Conservation (phyloP, 108 stramenopile species). For the Fragilariopsis cylindrus region DNA sequence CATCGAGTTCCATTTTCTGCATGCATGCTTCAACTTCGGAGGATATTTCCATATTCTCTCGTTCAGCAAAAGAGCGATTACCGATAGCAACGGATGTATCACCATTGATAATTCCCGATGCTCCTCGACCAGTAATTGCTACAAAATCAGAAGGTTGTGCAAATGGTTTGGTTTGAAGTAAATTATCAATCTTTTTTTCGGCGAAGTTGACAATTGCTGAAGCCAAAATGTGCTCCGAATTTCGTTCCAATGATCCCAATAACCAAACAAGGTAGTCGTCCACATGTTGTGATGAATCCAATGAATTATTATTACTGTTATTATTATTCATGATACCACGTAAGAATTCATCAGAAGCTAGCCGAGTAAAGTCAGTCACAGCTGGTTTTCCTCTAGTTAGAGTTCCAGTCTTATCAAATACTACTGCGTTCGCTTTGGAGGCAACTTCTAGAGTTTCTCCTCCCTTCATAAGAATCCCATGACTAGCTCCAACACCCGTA, state of each 20-base stretch:
- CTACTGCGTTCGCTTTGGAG: constrained; percentile 74
- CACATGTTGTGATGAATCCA: constrained; percentile 14
- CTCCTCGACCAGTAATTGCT: constrained; percentile 74
- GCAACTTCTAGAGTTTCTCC: constrained; percentile 93
- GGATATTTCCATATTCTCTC: constrained; percentile 53
- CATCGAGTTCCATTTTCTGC: constrained; percentile 66
- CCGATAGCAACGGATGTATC: constrained; percentile 60
- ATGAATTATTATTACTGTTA: no score
- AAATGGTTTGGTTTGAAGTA: constrained; percentile 35
- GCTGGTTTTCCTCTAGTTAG: constrained; percentile 88
- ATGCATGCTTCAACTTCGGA: constrained; percentile 61
- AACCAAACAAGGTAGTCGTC: constrained; percentile 51
- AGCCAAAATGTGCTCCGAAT: constrained; percentile 84
- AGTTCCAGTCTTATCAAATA: constrained; percentile 99
- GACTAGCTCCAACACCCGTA: constrained; percentile 92
- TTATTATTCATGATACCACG: constrained; percentile 32
- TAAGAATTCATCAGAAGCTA: constrained; percentile 41
- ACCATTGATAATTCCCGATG: constrained; percentile 60
- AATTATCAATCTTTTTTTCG: constrained; percentile 32
- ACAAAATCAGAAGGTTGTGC: constrained; percentile 48
- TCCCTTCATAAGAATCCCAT: constrained; percentile 97
- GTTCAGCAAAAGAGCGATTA: constrained; percentile 66
- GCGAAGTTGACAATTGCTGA: constrained; percentile 63
- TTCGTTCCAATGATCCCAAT: constrained; percentile 77
- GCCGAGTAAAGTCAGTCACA: constrained; percentile 63